phyloP scores from a whole-genome alignment of 495 filamentous ascomycete genomes.

The Pyrenopolyporus hunteri region DNA sequence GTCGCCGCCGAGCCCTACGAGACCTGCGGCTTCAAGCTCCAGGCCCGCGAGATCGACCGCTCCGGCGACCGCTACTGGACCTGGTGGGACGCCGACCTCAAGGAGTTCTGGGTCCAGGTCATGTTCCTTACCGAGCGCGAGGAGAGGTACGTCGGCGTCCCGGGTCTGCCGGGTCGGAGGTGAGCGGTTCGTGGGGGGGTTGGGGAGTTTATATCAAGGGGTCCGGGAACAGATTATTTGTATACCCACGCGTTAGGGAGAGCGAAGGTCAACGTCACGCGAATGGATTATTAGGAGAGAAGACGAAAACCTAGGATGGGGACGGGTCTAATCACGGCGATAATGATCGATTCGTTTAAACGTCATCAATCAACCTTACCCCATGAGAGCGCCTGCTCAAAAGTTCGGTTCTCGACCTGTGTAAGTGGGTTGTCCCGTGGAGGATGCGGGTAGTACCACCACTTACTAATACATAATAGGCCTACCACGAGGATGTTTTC shows the following conservation, averaged over 20 bases:
- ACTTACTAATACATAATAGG: slow-evolving; percentile 24
- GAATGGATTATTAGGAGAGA: background rate
- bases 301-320: too few relatives aligned
- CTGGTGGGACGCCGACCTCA: slow-evolving; percentile 94
- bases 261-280: too few relatives aligned
- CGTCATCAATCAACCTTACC: background rate
- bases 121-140: slow-evolving; percentile 99
- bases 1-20: slow-evolving; percentile 98
- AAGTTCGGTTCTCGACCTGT: background rate
- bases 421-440: slow-evolving; percentile 11
- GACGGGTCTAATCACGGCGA: background rate
- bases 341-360: background rate
- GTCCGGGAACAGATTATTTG: background rate
- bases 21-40: slow-evolving; percentile 94
- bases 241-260: background rate
- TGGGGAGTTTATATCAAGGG: background rate
- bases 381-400: background rate
- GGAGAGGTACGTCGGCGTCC: slow-evolving; percentile 92
- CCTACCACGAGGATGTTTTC: background rate
- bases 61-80: slow-evolving; percentile 86
- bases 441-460: background rate
- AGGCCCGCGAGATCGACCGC: slow-evolving; percentile 91
- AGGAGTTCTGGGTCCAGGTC: slow-evolving; percentile 99
- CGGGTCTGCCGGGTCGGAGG: slow-evolving; percentile 69
- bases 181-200: slow-evolving; percentile 22